Evolutionary conservation across 148 eudicot species (phyloP).

Genomic region (Vaccinium macrocarpon): DNA sequence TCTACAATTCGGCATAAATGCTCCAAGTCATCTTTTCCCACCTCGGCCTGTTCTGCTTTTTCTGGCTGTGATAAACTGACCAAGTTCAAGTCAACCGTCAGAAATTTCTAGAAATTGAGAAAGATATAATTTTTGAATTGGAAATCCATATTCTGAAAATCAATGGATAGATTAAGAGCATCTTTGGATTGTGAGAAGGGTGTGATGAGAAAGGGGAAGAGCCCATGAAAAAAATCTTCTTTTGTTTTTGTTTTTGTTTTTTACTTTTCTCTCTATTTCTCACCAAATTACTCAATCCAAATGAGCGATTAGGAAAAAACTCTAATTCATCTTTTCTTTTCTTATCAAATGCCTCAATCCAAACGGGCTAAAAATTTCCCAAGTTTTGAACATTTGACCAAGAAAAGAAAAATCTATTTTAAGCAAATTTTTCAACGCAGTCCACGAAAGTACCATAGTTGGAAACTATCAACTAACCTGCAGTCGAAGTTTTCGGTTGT

Average conservation of each 20-base stretch:
- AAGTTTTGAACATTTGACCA: constrained; percentile 5
- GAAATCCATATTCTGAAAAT: neutral
- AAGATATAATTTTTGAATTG: neutral
- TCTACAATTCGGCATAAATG: constrained; percentile 65
- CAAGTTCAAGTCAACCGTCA: constrained; percentile 14
- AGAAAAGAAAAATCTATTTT: neutral
- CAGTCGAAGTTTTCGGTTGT: constrained; percentile 23
- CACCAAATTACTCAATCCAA: too few species aligned
- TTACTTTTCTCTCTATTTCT: too few species aligned
- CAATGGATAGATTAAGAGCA: neutral
- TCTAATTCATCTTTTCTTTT: too few species aligned
- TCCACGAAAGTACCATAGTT: neutral
- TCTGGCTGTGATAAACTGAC: constrained; percentile 46
- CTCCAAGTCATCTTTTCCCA: constrained; percentile 56
- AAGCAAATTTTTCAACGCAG: neutral
- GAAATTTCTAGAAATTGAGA: neutral
- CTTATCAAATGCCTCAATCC: too few species aligned
- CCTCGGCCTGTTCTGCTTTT: constrained; percentile 32
- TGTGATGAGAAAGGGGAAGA: too few species aligned
- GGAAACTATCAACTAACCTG: constrained; percentile 37
- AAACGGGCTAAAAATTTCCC: neutral
- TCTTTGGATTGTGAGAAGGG: too few species aligned
- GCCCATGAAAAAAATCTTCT: too few species aligned
- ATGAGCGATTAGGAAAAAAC: too few species aligned
- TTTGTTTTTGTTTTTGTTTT: too few species aligned